Evolutionary conservation across 495 filamentous ascomycete species (phyloP), one percentile per base, ranked within the genome.

Genomic region (Xylaria flabelliformis): DNA sequence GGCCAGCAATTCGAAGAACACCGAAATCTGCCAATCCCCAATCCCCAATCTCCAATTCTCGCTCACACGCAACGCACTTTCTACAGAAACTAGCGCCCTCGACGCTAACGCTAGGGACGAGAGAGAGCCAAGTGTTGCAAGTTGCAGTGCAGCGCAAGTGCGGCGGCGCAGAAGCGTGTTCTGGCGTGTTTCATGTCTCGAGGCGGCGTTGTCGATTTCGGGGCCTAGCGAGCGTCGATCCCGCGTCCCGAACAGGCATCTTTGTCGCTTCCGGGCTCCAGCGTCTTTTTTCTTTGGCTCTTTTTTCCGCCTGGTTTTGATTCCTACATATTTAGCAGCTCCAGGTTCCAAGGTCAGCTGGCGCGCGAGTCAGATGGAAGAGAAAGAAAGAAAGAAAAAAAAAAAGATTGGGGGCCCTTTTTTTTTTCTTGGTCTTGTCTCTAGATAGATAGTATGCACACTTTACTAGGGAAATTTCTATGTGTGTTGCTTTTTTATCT

Each of bases 161-260:
- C 36, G 36, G 67, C 41, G 55, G 55, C 9, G 51, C 34, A 15
- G 39, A 42, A 42, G 39, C 39, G 36, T 39, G 55, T 29, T 61
- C 34, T 61, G 58, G 68, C 68, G 68, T 70, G 68, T 70, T 70
- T 70, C 68, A 70, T 32, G 56, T 70, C 36, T 70, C 21, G 34
- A 53, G 12, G n/a, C n/a, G 26, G 21, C 58, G 44, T 70, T 62
- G 67, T 69, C 67, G 67, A 69, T 61, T 69, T 69, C 67, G 53
- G 66, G 67, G 53, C 53, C 50, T 69, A 69, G 67, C 26, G 68
- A 42, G 29, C 17, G 68, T 61, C 68, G 68, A 70, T 70, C 68
- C 44, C 58, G 67, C 58, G 41, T 70, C 68, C 58, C 58, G 58
- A 70, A 64, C 58, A 63, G 68, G 68, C 68, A 70, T 70, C 39